Evolutionary conservation across 352 stramenopile genomes (phyloP), one percentile per base, ranked within the genome.

Genomic region (Globisporangium paroecandrum): DNA sequence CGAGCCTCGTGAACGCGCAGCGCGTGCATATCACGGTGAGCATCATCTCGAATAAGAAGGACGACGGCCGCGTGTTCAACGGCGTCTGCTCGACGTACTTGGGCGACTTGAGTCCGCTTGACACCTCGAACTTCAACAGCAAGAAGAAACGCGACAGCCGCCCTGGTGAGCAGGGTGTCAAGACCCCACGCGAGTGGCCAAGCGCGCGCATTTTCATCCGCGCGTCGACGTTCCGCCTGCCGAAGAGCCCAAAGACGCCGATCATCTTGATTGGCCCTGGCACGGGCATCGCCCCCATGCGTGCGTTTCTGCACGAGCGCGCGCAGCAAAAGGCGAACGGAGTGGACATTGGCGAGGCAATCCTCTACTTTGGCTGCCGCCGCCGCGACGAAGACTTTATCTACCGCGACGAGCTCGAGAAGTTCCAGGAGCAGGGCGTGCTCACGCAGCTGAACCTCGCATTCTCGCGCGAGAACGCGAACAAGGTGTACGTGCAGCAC

Each of bases 401-500:
- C 25, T 98, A 98, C 83, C 70, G 80, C 12, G 80, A 97, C 24
- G 97, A 99, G 73, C 78, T 99, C 27, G 78, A 95, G 63, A 59
- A 34, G 3, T 99, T 95, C 56, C 57, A 94, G 58, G 62, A 74
- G 1, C 77, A 86, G n/a, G 95, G 94, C 5, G 90, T 92, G 58
- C 80, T 99, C 22, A 91, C 76, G 29, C 74, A 97, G 41, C 74
- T 99, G 24, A 83, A 98, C 69, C 69, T 98, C 20, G 98, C 98
- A 12, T 99, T 99, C 78, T 98, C 90, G 55, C 89, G 98, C 22
- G 92, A 99, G 60, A 79, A 95, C 63, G 58, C 74, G 15, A 53
- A 97, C 1, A 99, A 99, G 78, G 90, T 99, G 22, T 99, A 99
- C 72, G 98, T 99, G 59, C 98, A 99, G 82, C 90, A 99, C 77